Evolutionary conservation across 1,284 basidiomycete species (phyloP).

Genomic region (Malassezia slooffiae): DNA sequence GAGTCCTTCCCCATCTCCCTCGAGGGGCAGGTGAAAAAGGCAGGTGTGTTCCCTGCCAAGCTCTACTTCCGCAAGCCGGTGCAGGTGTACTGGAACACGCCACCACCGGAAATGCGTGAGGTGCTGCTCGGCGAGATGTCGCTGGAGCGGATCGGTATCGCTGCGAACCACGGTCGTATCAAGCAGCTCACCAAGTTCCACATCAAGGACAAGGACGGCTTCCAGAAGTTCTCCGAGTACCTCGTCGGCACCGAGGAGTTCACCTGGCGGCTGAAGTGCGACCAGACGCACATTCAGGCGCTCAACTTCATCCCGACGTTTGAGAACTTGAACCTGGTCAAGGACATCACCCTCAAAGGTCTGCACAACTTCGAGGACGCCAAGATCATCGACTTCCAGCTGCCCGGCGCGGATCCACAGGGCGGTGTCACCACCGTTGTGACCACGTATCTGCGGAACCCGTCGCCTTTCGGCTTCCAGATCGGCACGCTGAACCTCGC

Average conservation of each 20-base stretch:
- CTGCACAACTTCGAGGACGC: conserved; percentile 60
- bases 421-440: conserved; percentile 62
- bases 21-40: conserved; percentile 45
- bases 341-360: conserved; percentile 50
- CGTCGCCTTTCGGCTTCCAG: conserved; percentile 62
- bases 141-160: conserved; percentile 39
- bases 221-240: conserved; percentile 43
- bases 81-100: conserved; percentile 43
- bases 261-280: conserved; percentile 59
- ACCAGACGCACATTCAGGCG: conserved; percentile 58
- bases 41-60: conserved; percentile 47
- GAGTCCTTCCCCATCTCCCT: conserved; percentile 43
- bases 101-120: conserved; percentile 34
- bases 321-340: conserved; percentile 28
- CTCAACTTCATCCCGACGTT: conserved; percentile 48
- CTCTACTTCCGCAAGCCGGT: conserved; percentile 45
- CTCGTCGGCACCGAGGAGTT: conserved; percentile 62
- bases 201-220: conserved; percentile 40
- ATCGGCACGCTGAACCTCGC: conserved; percentile 62
- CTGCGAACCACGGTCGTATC: conserved; percentile 45
- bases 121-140: conserved; percentile 36
- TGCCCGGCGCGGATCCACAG: conserved; percentile 60
- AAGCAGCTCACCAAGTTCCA: conserved; percentile 46
- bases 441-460: conserved; percentile 56
- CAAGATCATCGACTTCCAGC: conserved; percentile 56